These are phyloP conservation scores for Viridothelium virens DNA, from an alignment of 495 filamentous ascomycete species.

Conservation along the genomic window DNA sequence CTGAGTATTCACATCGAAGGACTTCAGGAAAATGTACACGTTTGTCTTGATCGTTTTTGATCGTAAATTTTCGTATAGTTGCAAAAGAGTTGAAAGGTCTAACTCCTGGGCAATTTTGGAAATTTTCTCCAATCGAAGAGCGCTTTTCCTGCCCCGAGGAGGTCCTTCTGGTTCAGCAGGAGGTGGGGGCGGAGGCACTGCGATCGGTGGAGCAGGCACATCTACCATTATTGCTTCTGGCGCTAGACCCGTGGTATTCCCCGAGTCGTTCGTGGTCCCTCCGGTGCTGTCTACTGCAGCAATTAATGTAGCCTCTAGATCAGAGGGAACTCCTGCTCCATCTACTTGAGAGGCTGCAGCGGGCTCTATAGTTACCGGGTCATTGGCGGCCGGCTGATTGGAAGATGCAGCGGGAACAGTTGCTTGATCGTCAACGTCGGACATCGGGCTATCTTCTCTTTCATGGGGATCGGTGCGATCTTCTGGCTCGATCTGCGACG, in stretches of 20 bases:
- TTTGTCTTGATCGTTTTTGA: conserved; percentile 10
- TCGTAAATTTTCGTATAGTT: background rate
- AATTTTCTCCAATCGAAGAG: background rate
- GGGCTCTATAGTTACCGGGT: background rate
- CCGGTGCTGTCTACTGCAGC: background rate
- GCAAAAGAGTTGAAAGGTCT: background rate
- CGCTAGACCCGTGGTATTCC: background rate
- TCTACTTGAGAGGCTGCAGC: background rate
- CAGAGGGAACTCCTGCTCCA: background rate
- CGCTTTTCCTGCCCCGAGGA: background rate
- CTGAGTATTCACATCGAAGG: conserved; percentile 26
- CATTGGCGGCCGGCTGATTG: background rate
- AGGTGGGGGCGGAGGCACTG: background rate
- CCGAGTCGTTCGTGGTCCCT: too few species aligned
- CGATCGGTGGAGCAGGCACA: background rate
- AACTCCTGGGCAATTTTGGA: background rate
- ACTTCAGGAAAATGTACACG: conserved; percentile 33
- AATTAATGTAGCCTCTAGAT: too few species aligned
- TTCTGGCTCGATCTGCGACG: background rate
- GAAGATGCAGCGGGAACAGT: background rate
- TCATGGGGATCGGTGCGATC: background rate
- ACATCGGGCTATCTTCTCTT: background rate
- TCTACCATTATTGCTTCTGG: conserved; percentile 7
- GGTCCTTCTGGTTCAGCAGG: background rate
- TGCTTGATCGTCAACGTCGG: background rate